Percentiles rank a stretch among this genome's conserved stretches.
These are phyloP conservation scores for Phialocephala sp. DNA, from an alignment of 2,329 filamentous ascomycete genomes.

Conservation along the genomic window DNA sequence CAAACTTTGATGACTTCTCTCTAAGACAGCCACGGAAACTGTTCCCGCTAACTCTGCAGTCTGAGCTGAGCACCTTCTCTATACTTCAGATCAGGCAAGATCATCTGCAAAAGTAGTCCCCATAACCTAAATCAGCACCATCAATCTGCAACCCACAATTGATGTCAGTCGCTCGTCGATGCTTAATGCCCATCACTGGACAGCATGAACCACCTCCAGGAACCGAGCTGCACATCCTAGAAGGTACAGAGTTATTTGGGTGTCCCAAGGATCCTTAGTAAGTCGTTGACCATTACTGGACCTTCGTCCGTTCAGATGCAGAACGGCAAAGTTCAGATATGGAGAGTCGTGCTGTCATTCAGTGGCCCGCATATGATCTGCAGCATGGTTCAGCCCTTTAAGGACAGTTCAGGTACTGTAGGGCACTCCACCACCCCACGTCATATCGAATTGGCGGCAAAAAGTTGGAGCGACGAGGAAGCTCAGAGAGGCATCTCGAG, in stretches of 20 bases:
- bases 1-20: neutral
- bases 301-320: neutral
- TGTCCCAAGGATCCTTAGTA: neutral
- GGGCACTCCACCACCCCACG: neutral
- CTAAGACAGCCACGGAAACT: neutral
- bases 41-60: neutral
- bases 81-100: neutral
- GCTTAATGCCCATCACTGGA: neutral
- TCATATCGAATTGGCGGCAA: neutral
- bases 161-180: neutral
- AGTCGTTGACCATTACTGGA: neutral
- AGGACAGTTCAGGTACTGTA: slow-evolving; percentile 2
- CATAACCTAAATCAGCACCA: neutral
- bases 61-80: neutral
- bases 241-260: neutral
- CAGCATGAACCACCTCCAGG: neutral
- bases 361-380: neutral
- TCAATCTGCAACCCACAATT: neutral
- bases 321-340: neutral
- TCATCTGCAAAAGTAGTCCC: neutral
- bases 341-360: neutral
- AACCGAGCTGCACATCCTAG: neutral
- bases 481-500: neutral
- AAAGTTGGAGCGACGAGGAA: neutral
- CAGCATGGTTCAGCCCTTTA: slow-evolving; percentile 1